Base-by-base conservation (phyloP, 1,284 basidiomycete genomes). In the Rhodotorula mucilaginosa region DNA sequence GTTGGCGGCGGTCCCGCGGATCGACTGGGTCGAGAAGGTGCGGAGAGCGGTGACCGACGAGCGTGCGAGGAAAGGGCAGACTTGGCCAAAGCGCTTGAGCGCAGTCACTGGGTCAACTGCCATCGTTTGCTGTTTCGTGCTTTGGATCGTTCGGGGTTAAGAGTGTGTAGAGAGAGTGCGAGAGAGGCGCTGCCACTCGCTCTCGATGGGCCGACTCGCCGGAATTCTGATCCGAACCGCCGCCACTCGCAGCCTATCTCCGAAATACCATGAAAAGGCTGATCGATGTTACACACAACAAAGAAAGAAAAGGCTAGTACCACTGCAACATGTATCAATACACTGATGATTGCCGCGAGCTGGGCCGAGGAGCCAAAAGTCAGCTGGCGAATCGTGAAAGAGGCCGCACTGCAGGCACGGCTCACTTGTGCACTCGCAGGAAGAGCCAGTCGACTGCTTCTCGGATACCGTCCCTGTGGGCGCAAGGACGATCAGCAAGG, bases 381-480 rank as follows among this genome's bases (percentile, higher is more conserved):
- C 39, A 58, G 62, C n/a, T 10, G 0, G 3, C 39, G 8, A 12
- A 26, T 26, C 26, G 26, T 26, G 26, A 26, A 21, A 26, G 31
- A 23, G 34, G n/a, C 46, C 39, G 31, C 23, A 34, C 54, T 7
- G 34, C 6, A n/a, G 39, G 1, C 34, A 49, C 23, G n/a, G 66
- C 75, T 54, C 61, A 73, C 75, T 76, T 70, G 52, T 76, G 75
- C 5, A 76, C 71, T 49, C 74, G 63, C 23, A 74, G 29, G 80
- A 96, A 96, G 31, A 97, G 80, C 93, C 93, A 97, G 79, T 97
- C 91, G 10, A 96, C 90, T 0, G 92, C 93, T 64, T 90, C 90
- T 69, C 90, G 87, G 5, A 97, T 90, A 0, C 93, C 93, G 48
- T 91, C 92, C 51, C 93, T 96, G 46, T 61, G 16, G 64, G 48